These are phyloP conservation scores for Stachybotrys echinatus DNA, from an alignment of 2,329 filamentous ascomycete genomes.

Conservation along the genomic window DNA sequence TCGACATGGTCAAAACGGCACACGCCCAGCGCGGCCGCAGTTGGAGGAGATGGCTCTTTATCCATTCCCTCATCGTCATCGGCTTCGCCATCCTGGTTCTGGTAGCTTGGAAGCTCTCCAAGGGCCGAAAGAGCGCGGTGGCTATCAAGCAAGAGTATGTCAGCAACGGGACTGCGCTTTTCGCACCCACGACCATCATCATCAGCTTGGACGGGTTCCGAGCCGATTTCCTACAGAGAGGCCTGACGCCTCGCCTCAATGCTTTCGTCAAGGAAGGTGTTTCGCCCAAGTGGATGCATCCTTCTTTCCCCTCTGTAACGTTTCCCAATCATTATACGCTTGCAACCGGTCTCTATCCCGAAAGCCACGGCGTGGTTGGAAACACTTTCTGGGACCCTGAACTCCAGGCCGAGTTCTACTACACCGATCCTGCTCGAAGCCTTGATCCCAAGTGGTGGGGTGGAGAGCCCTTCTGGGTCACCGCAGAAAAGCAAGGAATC, in stretches of 20 bases:
- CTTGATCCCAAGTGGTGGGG: constrained; percentile 91
- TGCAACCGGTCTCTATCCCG: constrained; percentile 86
- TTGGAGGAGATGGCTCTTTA: constrained; percentile 49
- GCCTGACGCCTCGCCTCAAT: constrained; percentile 76
- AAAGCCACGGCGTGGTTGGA: constrained; percentile 86
- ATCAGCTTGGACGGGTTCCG: constrained; percentile 95
- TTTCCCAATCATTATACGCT: constrained; percentile 96
- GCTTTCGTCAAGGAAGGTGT: constrained; percentile 77
- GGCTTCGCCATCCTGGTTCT: constrained; percentile 52
- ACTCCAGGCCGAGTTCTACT: constrained; percentile 75
- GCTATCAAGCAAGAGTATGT: constrained; percentile 29
- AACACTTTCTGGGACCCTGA: constrained; percentile 92
- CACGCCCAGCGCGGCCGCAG: constrained; percentile 44
- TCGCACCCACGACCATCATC: constrained; percentile 86
- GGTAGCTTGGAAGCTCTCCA: constrained; percentile 54
- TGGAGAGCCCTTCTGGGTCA: constrained; percentile 90
- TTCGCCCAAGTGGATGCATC: constrained; percentile 86
- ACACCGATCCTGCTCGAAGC: constrained; percentile 70
- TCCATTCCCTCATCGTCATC: constrained; percentile 45
- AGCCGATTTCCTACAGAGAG: constrained; percentile 82
- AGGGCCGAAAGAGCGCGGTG: constrained; percentile 31
- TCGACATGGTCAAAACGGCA: constrained; percentile 42
- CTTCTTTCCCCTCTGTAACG: constrained; percentile 92
- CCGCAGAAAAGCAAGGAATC: constrained; percentile 77
- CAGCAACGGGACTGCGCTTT: constrained; percentile 83